phyloP scores from a whole-genome alignment of 2,329 filamentous ascomycete genomes.

The Neofusicoccum ribis region DNA sequence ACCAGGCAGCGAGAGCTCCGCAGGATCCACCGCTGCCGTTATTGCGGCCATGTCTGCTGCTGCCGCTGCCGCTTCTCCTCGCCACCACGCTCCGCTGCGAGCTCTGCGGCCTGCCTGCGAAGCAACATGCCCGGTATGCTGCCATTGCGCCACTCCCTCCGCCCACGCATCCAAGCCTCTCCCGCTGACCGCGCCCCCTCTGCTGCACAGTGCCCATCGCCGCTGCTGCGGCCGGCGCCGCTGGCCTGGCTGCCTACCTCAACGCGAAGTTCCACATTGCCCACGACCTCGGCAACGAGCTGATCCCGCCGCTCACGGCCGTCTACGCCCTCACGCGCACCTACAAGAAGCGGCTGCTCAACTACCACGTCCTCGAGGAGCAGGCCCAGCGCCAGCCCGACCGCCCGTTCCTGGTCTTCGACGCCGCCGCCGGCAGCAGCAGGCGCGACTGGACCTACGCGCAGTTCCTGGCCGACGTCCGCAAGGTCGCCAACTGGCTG shows the following conservation, averaged over 20 bases:
- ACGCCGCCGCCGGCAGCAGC: constrained; percentile 37
- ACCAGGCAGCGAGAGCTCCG: neutral
- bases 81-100: neutral
- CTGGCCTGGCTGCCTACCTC: constrained; percentile 52
- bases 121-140: constrained; percentile 3
- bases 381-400: constrained; percentile 3
- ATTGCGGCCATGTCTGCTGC: neutral
- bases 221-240: constrained; percentile 41
- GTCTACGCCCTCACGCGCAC: neutral
- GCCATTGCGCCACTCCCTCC: neutral
- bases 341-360: neutral
- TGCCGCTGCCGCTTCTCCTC: neutral
- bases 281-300: constrained; percentile 56
- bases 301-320: neutral
- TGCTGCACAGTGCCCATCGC: neutral
- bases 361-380: constrained; percentile 29
- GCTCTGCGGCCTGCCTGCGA: neutral
- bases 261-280: constrained; percentile 69
- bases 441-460: constrained; percentile 40
- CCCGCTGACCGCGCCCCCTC: neutral
- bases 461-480: constrained; percentile 31
- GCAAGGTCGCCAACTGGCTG: constrained; percentile 10
- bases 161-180: too few species aligned
- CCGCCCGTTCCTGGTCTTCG: constrained; percentile 35
- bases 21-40: neutral